Percentiles rank a stretch among this genome's conserved stretches.
These are phyloP conservation scores for Pichia sp. DNA, from an alignment of 1,139 yeast genomes.

Conservation along the genomic window DNA sequence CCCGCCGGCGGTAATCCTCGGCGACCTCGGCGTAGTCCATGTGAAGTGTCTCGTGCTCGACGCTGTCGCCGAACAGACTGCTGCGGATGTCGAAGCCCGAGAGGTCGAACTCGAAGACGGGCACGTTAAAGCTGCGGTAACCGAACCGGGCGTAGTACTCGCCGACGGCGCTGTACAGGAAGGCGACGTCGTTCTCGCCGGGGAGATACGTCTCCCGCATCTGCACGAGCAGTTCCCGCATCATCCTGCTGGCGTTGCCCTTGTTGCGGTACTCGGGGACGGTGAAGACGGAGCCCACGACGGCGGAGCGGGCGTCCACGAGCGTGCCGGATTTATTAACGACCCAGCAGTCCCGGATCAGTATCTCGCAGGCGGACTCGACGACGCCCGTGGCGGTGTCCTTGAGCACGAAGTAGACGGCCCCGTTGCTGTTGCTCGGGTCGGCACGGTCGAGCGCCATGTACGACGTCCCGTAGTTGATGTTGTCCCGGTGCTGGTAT, in stretches of 20 bases:
- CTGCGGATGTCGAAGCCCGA: not conserved
- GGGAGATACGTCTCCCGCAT: constrained; percentile 12
- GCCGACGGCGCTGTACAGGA: constrained; percentile 37
- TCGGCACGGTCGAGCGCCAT: constrained; percentile 16
- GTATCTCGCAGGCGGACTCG: constrained; percentile 28
- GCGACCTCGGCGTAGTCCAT: constrained; percentile 1
- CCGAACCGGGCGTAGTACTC: constrained; percentile 36
- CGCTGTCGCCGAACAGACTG: not conserved
- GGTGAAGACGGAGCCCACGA: constrained; percentile 31
- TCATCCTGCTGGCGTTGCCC: constrained; percentile 28
- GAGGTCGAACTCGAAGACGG: constrained; percentile 14
- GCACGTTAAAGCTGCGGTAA: constrained; percentile 21
- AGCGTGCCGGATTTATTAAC: constrained; percentile 11
- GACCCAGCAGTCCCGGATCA: constrained; percentile 23
- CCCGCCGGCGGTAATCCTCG: not conserved
- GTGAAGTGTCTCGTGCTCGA: not conserved
- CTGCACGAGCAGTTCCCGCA: constrained; percentile 17
- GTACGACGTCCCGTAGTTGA: constrained; percentile 18
- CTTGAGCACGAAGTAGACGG: constrained; percentile 25
- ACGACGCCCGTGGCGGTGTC: constrained; percentile 16
- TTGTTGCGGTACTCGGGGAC: constrained; percentile 21
- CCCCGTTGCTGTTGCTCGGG: constrained; percentile 7
- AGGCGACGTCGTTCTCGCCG: constrained; percentile 29
- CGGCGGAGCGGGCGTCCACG: constrained; percentile 18
- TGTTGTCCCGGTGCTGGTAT: constrained; percentile 25